Conservation (phyloP, 2,329 filamentous ascomycete species). For the Blastomyces emzantsi region DNA sequence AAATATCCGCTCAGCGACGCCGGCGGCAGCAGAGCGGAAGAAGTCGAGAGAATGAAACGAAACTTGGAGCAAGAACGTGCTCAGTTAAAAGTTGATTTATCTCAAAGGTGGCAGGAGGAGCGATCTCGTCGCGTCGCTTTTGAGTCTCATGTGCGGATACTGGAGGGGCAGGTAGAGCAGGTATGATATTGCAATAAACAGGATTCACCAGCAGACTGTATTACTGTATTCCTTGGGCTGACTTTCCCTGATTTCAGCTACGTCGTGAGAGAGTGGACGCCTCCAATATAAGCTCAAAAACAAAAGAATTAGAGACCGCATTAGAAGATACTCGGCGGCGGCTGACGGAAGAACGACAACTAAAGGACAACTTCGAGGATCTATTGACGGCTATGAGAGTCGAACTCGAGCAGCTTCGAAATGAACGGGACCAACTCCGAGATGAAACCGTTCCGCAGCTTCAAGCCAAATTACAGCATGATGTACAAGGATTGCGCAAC, state of each 20-base stretch:
- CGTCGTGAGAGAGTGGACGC: slow-evolving; percentile 47
- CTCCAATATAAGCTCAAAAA: slow-evolving; percentile 43
- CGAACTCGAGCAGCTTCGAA: slow-evolving; percentile 71
- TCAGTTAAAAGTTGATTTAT: slow-evolving; percentile 73
- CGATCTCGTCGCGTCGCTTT: slow-evolving; percentile 63
- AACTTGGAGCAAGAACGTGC: slow-evolving; percentile 87
- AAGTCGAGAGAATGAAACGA: slow-evolving; percentile 74
- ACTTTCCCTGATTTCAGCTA: slow-evolving; percentile 37
- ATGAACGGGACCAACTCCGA: slow-evolving; percentile 73
- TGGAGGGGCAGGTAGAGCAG: slow-evolving; percentile 69
- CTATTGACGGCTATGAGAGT: slow-evolving; percentile 72
- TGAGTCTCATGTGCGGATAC: slow-evolving; percentile 72
- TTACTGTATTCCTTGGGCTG: slow-evolving; percentile 24
- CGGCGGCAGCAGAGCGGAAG: slow-evolving; percentile 49
- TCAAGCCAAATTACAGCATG: slow-evolving; percentile 71
- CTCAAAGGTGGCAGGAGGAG: slow-evolving; percentile 80
- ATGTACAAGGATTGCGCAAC: slow-evolving; percentile 58
- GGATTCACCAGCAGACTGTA: background rate
- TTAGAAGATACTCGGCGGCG: slow-evolving; percentile 77
- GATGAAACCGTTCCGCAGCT: slow-evolving; percentile 81
- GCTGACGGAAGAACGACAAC: slow-evolving; percentile 72
- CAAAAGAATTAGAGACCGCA: slow-evolving; percentile 68
- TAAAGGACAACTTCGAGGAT: slow-evolving; percentile 91
- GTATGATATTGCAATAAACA: slow-evolving; percentile 28
- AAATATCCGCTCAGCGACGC: slow-evolving; percentile 59